Evolutionary conservation across 257 asterid species (phyloP).

Genomic region (Parsonsia alboflavescens): DNA sequence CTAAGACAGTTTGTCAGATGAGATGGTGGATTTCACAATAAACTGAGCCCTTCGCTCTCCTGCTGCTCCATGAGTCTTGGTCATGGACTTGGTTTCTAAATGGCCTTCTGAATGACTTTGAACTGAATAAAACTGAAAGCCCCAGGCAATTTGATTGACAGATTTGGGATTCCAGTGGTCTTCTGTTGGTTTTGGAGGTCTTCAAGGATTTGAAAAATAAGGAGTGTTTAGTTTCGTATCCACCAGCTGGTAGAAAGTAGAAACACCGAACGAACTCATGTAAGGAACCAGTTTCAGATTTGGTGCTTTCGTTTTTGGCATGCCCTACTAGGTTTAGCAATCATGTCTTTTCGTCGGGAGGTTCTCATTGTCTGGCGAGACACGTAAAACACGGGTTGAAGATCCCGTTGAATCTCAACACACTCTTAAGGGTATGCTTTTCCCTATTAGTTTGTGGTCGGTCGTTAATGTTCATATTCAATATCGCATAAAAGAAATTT

Average conservation of each 20-base stretch:
- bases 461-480: too few species aligned
- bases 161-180: neutral
- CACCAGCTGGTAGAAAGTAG: neutral
- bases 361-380: neutral
- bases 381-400: neutral
- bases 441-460: too few species aligned
- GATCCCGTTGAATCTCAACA: neutral
- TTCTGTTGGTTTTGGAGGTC: neutral
- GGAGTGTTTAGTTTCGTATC: neutral
- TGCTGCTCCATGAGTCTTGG: neutral
- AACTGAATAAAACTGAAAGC: neutral
- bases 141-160: neutral
- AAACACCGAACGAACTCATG: slow-evolving; percentile 1
- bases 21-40: neutral
- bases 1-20: neutral
- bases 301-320: neutral
- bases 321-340: neutral
- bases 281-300: neutral
- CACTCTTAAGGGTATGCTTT: too few species aligned
- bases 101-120: neutral
- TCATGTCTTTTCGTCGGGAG: too few species aligned
- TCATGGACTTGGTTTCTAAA: too few species aligned
- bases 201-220: neutral
- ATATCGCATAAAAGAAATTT: too few species aligned
- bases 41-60: neutral